These are phyloP conservation scores for Thalassiosira sp. DNA, from an alignment of 352 stramenopile species.

Conservation along the genomic window DNA sequence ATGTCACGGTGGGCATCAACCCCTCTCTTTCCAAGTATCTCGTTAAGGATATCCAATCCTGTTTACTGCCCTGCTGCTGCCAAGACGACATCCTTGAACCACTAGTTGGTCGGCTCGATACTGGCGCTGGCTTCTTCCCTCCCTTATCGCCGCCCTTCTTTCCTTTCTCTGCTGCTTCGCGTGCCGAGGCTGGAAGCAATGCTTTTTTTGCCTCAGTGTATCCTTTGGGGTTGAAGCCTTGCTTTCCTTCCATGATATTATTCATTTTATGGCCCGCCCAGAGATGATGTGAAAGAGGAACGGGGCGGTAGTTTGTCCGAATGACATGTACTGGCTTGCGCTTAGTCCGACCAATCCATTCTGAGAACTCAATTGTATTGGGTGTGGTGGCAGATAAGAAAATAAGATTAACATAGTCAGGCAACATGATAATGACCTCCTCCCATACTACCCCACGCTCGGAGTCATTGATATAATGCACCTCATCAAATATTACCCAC, in stretches of 20 bases:
- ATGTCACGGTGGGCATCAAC: constrained; percentile 93
- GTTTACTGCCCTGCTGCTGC: constrained; percentile 75
- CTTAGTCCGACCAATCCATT: constrained; percentile 98
- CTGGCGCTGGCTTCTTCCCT: constrained; percentile 84
- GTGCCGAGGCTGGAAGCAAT: constrained; percentile 83
- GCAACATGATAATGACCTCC: constrained; percentile 96
- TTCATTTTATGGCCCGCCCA: constrained; percentile 93
- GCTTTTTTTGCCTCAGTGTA: constrained; percentile 79
- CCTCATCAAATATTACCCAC: constrained; percentile 88
- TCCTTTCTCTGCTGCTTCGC: constrained; percentile 89
- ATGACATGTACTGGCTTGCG: constrained; percentile 96
- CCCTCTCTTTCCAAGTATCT: constrained; percentile 95
- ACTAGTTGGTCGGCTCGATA: constrained; percentile 13
- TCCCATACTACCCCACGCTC: constrained; percentile 97
- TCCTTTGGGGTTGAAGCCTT: constrained; percentile 73
- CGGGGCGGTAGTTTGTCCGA: constrained; percentile 93
- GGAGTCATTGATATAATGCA: constrained; percentile 98
- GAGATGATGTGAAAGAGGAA: constrained; percentile 95
- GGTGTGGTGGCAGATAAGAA: constrained; percentile 98
- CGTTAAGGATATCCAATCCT: constrained; percentile 86
- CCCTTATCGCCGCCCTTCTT: constrained; percentile 57
- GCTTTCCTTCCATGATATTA: constrained; percentile 83
- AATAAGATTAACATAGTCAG: constrained; percentile 95
- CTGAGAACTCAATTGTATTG: constrained; percentile 98
- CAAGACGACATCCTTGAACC: constrained; percentile 68